Conservation (phyloP, 495 filamentous ascomycete genomes). For the Trichoderma virens region DNA sequence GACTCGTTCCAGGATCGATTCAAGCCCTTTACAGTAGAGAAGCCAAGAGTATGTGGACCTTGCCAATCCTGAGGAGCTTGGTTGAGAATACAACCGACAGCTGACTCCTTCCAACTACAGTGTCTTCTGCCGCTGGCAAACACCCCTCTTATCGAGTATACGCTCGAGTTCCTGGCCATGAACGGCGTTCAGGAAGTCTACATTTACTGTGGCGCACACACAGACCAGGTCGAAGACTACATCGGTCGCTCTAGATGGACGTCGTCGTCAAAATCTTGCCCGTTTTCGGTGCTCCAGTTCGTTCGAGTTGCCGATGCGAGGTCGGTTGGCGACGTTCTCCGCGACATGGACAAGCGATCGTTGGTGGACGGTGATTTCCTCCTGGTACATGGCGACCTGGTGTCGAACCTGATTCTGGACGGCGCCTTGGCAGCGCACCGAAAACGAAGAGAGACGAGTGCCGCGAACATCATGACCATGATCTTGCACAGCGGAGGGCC, state of each 20-base stretch:
- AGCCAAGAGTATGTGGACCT: slow-evolving; percentile 62
- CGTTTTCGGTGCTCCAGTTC: slow-evolving; percentile 75
- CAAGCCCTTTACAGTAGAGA: slow-evolving; percentile 79
- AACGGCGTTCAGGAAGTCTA: slow-evolving; percentile 88
- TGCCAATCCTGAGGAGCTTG: background rate
- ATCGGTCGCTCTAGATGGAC: slow-evolving; percentile 49
- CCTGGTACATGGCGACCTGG: slow-evolving; percentile 86
- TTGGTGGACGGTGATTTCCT: slow-evolving; percentile 88
- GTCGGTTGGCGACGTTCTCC: slow-evolving; percentile 91
- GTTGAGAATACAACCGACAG: slow-evolving; percentile 12
- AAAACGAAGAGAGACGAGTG: slow-evolving; percentile 71
- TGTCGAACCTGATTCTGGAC: slow-evolving; percentile 82
- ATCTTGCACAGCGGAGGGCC: slow-evolving; percentile 72
- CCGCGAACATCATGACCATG: slow-evolving; percentile 98
- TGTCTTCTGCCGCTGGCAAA: slow-evolving; percentile 93
- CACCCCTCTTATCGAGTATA: slow-evolving; percentile 93
- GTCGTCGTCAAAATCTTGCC: slow-evolving; percentile 52
- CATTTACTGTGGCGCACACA: slow-evolving; percentile 84
- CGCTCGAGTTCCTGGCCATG: slow-evolving; percentile 90
- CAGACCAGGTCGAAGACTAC: slow-evolving; percentile 81
- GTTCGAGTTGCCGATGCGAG: slow-evolving; percentile 73
- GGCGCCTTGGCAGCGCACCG: slow-evolving; percentile 70
- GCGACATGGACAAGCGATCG: slow-evolving; percentile 80
- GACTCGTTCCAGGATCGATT: slow-evolving; percentile 93
- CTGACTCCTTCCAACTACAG: slow-evolving; percentile 30